These are phyloP conservation scores for Fusarium azukiicola DNA, from an alignment of 2,329 filamentous ascomycete genomes.

Conservation along the genomic window DNA sequence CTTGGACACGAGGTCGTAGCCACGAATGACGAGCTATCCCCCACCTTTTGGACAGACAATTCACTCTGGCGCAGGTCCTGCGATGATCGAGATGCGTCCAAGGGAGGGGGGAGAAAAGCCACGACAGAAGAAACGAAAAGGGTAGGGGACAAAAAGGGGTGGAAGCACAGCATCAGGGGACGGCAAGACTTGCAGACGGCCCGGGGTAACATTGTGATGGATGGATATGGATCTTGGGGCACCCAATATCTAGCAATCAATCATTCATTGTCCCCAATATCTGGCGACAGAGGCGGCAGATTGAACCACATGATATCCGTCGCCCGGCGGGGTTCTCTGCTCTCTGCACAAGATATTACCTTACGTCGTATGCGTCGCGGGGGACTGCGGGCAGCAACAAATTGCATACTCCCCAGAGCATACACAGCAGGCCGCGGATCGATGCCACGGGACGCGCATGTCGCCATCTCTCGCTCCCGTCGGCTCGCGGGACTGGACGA, in stretches of 20 bases:
- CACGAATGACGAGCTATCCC: constrained; percentile 34
- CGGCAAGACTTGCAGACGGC: constrained; percentile 35
- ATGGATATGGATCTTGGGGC: constrained; percentile 14
- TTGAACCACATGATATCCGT: constrained; percentile 16
- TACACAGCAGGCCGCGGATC: constrained; percentile 13
- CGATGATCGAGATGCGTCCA: constrained; percentile 34
- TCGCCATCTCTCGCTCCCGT: constrained; percentile 21
- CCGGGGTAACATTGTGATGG: constrained; percentile 39
- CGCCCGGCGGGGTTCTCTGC: neutral
- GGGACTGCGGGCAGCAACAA: neutral
- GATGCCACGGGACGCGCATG: constrained; percentile 16
- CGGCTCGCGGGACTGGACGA: constrained; percentile 28
- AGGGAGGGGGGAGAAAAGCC: constrained; percentile 21
- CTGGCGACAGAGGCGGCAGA: constrained; percentile 17
- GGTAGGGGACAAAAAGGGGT: constrained; percentile 25
- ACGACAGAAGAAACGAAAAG: constrained; percentile 38
- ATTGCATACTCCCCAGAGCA: constrained; percentile 1
- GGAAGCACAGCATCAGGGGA: constrained; percentile 44
- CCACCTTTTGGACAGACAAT: constrained; percentile 28
- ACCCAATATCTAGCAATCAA: constrained; percentile 26
- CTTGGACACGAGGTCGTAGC: constrained; percentile 22
- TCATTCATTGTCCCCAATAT: constrained; percentile 25
- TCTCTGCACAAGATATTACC: neutral
- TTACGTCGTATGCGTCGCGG: neutral
- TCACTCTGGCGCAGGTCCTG: neutral